These are phyloP conservation scores for Penicillium brevicompactum DNA, from an alignment of 2,329 filamentous ascomycete species.

Conservation along the genomic window DNA sequence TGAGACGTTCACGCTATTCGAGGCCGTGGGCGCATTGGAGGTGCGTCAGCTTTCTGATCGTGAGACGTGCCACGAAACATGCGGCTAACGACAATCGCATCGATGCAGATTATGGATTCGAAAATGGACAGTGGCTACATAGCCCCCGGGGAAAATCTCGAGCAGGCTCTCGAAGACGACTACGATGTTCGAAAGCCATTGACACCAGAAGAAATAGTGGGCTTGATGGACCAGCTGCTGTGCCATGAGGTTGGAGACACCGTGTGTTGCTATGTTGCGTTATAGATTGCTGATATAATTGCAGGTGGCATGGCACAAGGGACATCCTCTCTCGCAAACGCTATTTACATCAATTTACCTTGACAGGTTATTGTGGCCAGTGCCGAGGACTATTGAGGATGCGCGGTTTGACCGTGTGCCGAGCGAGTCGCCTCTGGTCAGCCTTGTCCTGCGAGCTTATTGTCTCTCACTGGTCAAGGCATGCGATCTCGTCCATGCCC, in stretches of 20 bases:
- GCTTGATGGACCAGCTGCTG: conserved; percentile 90
- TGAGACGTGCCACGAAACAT: conserved; percentile 5
- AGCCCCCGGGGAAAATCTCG: conserved; percentile 64
- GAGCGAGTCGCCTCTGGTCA: conserved; percentile 51
- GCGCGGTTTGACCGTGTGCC: conserved; percentile 59
- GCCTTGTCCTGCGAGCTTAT: conserved; percentile 76
- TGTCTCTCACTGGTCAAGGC: conserved; percentile 82
- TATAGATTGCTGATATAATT: conserved; percentile 3
- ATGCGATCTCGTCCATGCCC: conserved; percentile 75
- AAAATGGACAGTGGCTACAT: conserved; percentile 98
- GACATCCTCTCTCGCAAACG: conserved; percentile 94
- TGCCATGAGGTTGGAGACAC: conserved; percentile 71
- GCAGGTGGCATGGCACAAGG: conserved; percentile 93
- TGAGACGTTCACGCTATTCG: conserved; percentile 90
- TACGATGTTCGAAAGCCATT: conserved; percentile 73
- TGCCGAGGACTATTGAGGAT: conserved; percentile 64
- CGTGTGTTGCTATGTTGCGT: not conserved
- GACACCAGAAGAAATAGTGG: conserved; percentile 77
- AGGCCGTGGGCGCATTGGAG: conserved; percentile 79
- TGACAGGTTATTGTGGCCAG: conserved; percentile 75
- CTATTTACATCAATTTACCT: conserved; percentile 91
- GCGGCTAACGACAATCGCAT: conserved; percentile 17
- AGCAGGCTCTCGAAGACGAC: conserved; percentile 70
- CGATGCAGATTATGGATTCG: conserved; percentile 85
- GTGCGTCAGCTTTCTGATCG: conserved; percentile 34